These are phyloP conservation scores for Syzygium malaccense DNA, from an alignment of 441 rosid genomes.

Conservation along the genomic window DNA sequence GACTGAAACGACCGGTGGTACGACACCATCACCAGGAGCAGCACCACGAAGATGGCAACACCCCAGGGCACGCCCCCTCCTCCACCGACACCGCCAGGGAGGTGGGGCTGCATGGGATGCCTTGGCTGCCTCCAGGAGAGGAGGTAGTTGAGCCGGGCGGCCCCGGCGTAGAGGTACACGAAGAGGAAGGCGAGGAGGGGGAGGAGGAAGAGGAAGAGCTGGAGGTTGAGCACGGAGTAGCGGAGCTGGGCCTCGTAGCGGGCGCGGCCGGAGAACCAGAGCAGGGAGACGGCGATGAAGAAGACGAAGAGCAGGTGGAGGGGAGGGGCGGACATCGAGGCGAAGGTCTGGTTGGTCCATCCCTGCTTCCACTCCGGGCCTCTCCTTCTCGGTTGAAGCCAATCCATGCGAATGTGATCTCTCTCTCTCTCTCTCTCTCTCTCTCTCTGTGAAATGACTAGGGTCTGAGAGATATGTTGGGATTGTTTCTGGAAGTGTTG, in stretches of 20 bases:
- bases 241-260: constrained; percentile 24
- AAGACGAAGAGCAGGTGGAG: constrained; percentile 33
- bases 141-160: constrained; percentile 8
- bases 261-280: constrained; percentile 36
- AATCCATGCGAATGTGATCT: constrained; percentile 30
- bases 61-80: constrained; percentile 26
- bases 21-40: constrained; percentile 35
- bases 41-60: constrained; percentile 22
- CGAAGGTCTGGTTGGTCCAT: constrained; percentile 32
- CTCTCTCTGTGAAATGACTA: background rate
- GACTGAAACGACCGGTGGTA: constrained; percentile 48
- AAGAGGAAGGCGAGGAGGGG: constrained; percentile 29
- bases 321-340: constrained; percentile 35
- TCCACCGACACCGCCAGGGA: background rate
- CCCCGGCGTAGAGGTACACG: constrained; percentile 15
- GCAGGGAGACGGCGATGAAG: constrained; percentile 34
- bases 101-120: background rate
- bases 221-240: constrained; percentile 23
- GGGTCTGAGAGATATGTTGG: background rate
- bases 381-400: constrained; percentile 41
- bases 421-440: background rate
- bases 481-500: background rate
- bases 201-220: constrained; percentile 26
- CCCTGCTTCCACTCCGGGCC: constrained; percentile 58
- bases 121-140: constrained; percentile 1